Evolutionary conservation across 2,329 filamentous ascomycete species (phyloP).

Genomic region (Purpureocillium takamizusanense): DNA sequence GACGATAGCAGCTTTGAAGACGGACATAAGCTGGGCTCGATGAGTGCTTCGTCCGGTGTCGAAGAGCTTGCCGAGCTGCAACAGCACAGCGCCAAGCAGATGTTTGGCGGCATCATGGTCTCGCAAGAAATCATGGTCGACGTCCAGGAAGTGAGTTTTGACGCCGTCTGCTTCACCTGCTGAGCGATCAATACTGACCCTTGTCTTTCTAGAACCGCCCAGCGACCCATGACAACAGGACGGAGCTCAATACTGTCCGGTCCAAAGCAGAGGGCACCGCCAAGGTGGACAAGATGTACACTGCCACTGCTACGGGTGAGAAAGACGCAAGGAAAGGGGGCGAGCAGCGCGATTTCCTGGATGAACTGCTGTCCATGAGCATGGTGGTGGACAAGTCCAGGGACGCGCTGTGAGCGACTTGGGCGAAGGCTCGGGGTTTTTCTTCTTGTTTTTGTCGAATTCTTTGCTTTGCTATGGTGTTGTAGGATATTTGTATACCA

Average conservation of each 20-base stretch:
- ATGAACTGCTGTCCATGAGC: conserved; percentile 11
- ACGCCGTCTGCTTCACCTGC: background rate
- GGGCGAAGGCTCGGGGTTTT: no score
- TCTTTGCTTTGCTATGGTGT: no score
- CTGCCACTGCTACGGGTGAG: conserved; percentile 7
- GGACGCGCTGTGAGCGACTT: no score
- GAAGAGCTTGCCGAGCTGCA: conserved; percentile 6
- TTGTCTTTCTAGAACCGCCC: no score
- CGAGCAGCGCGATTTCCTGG: conserved; percentile 8
- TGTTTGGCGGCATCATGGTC: conserved; percentile 51
- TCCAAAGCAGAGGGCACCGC: background rate
- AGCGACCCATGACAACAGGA: background rate
- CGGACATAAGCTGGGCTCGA: conserved; percentile 1
- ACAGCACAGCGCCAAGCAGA: conserved; percentile 14
- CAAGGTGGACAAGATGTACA: conserved; percentile 3
- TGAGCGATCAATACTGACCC: no score
- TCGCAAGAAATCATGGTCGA: conserved; percentile 54
- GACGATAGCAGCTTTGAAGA: conserved; percentile 9
- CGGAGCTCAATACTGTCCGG: no score
- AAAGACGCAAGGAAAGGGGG: background rate
- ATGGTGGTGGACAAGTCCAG: conserved; percentile 7
- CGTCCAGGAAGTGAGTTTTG: conserved; percentile 13
- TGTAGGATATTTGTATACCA: no score
- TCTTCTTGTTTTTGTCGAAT: no score
- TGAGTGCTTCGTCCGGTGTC: conserved; percentile 9